Base-by-base conservation (phyloP, 1,284 basidiomycete genomes). In the Cutaneotrichosporon sp. region DNA sequence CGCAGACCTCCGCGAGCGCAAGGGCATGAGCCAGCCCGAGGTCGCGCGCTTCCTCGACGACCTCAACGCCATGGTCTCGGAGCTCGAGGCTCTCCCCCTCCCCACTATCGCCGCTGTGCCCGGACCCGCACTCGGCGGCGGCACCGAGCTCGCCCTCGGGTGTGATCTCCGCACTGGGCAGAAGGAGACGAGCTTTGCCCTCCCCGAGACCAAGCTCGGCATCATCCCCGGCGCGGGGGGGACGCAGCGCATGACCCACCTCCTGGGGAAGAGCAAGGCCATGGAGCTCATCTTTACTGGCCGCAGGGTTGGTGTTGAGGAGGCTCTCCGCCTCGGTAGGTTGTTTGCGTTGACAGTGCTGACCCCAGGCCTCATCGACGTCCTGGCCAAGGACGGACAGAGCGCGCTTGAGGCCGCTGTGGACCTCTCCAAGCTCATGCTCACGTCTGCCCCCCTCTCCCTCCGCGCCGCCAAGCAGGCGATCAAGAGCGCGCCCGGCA, bases 191-290 rank as follows among this genome's bases (percentile, higher is more conserved):
- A 52, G 45, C 20, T 64, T 95, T 53, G 90, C 91, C 3, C 80
- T 95, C 14, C 90, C 92, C 3, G 92, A 95, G 78, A 88, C 87
- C 3, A 85, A 87, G 58, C 83, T 95, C 22, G 94, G 92, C 6
- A 97, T 97, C 67, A 97, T 97, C 60, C 94, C 94, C 14, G 94
- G 94, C 53, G 93, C 92, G n/a, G 92, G 93, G 3, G 93, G 93
- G 1, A 97, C 94, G 1, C 92, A 95, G 72, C 85, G 95, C 36
- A 84, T 90, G 20, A 87, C 91, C 2, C 86, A 91, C 47, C 79
- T 97, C 22, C 80, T 97, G 11, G 94, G 95, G 1, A 77, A 87
- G 22, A 84, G 91, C 45, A 89, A 87, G 75, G 89, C 94, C 7
- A 97, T 97, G 78, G 90, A 94, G 70, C 81, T 95, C 43, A 90